Evolutionary conservation across 169 alveolate genomes (phyloP).

Genomic region (Plasmodium gaboni): DNA sequence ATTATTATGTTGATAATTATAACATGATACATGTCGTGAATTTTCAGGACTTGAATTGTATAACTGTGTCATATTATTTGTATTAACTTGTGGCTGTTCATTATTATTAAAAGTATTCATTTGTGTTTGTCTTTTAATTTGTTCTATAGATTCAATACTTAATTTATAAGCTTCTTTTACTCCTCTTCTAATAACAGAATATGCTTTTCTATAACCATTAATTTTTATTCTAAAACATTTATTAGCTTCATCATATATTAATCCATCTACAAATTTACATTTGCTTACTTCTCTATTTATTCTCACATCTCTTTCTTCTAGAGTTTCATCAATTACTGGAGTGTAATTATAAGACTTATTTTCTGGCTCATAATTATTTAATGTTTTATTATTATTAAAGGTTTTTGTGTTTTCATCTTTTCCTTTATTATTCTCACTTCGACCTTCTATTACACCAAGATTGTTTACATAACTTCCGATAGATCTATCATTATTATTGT

Average conservation of each 20-base stretch:
- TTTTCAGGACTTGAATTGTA: constrained; percentile 67
- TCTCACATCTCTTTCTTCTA: constrained; percentile 73
- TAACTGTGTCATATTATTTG: constrained; percentile 53
- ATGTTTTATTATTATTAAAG: constrained; percentile 15
- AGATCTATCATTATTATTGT: no score
- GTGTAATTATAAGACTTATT: constrained; percentile 17
- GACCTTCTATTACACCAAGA: background rate
- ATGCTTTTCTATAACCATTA: constrained; percentile 73
- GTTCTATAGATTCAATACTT: constrained; percentile 66
- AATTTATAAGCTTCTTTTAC: constrained; percentile 77
- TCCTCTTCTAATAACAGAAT: constrained; percentile 75
- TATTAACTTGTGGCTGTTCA: constrained; percentile 44
- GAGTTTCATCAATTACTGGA: constrained; percentile 48
- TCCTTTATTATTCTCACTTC: constrained; percentile 45
- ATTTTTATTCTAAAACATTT: constrained; percentile 72
- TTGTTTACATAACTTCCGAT: constrained; percentile 17
- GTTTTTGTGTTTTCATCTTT: no score
- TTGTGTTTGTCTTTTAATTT: constrained; percentile 36
- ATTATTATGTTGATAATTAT: constrained; percentile 52
- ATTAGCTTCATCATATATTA: constrained; percentile 74
- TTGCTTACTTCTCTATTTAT: constrained; percentile 72
- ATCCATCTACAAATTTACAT: constrained; percentile 73
- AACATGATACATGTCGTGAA: constrained; percentile 22
- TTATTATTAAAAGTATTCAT: constrained; percentile 5
- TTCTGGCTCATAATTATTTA: constrained; percentile 15